A percentile compares a stretch with the other conserved stretches of the same genome.
Evolutionary conservation across 495 filamentous ascomycete species (phyloP).

Genomic region (Neurospora sp.): DNA sequence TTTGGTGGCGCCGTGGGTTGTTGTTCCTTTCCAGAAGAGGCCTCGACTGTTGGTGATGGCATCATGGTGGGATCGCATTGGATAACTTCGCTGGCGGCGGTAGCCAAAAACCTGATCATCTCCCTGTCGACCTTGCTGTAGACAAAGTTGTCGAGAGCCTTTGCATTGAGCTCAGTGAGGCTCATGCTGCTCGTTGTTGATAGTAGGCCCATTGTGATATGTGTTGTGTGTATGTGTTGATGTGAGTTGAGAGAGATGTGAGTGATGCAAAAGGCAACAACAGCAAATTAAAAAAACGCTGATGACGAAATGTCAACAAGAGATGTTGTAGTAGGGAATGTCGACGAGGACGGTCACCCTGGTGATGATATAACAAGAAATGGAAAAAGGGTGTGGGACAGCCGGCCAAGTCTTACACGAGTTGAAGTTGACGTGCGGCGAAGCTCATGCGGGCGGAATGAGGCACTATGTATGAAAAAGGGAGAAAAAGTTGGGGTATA

Average conservation of each 20-base stretch:
- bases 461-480: neutral
- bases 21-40: constrained; percentile 30
- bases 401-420: constrained; percentile 10
- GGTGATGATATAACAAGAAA: constrained; percentile 8
- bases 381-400: constrained; percentile 1
- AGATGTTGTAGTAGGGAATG: neutral
- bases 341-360: constrained; percentile 8
- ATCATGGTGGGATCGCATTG: constrained; percentile 63
- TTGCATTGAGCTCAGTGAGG: constrained; percentile 51
- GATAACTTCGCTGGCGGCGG: constrained; percentile 78
- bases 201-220: constrained; percentile 26
- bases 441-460: constrained; percentile 9
- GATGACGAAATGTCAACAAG: constrained; percentile 12
- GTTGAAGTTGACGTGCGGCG: constrained; percentile 12
- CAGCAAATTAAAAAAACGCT: neutral
- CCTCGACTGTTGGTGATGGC: constrained; percentile 22
- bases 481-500: constrained; percentile 9
- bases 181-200: constrained; percentile 20
- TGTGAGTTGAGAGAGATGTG: constrained; percentile 3
- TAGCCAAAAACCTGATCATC: constrained; percentile 80
- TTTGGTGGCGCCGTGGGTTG: constrained; percentile 58
- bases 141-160: constrained; percentile 84
- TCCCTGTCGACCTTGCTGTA: constrained; percentile 65
- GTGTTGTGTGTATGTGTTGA: constrained; percentile 9
- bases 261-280: constrained; percentile 1